Percentiles rank a stretch among this genome's conserved stretches.
phyloP scores from a whole-genome alignment of 1,284 basidiomycete genomes.

The Porphyrellus sp. region DNA sequence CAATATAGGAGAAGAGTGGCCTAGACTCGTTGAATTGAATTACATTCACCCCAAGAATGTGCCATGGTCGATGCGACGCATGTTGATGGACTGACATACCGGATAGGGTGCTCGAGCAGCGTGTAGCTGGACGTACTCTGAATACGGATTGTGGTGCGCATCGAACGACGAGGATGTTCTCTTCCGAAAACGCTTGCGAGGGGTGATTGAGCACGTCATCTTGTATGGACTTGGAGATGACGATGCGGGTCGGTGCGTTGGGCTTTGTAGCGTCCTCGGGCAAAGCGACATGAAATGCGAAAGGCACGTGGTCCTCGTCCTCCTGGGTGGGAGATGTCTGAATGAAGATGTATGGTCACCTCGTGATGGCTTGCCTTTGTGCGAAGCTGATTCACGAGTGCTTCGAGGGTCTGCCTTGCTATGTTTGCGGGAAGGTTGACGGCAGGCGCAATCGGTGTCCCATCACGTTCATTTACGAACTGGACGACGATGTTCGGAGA shows the following conservation, averaged over 20 bases:
- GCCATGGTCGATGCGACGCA: constrained; percentile 6
- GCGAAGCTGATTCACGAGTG: constrained; percentile 80
- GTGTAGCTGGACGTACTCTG: constrained; percentile 86
- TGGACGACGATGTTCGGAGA: constrained; percentile 80
- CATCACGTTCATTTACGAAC: constrained; percentile 87
- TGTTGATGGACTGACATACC: constrained; percentile 46
- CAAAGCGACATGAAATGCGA: constrained; percentile 79
- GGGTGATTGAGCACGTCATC: constrained; percentile 74
- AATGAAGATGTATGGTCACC: not conserved
- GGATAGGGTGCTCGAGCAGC: constrained; percentile 89
- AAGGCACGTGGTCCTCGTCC: constrained; percentile 87
- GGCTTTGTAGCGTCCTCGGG: constrained; percentile 52
- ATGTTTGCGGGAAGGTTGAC: constrained; percentile 87
- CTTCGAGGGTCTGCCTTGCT: constrained; percentile 79
- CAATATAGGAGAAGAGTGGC: constrained; percentile 90
- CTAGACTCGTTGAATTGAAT: constrained; percentile 39
- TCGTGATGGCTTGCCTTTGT: constrained; percentile 51
- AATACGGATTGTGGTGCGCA: constrained; percentile 97
- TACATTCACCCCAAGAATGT: not conserved
- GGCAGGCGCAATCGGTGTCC: constrained; percentile 75
- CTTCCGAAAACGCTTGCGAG: constrained; percentile 70
- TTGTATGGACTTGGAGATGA: constrained; percentile 77
- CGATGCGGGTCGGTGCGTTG: constrained; percentile 71
- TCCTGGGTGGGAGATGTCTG: constrained; percentile 32
- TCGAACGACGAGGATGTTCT: constrained; percentile 83